Percentiles rank a stretch among this genome's conserved stretches.
Evolutionary conservation across 768 basidiomycete genomes (phyloP).

Genomic region (Clitopilus passeckerianus): DNA sequence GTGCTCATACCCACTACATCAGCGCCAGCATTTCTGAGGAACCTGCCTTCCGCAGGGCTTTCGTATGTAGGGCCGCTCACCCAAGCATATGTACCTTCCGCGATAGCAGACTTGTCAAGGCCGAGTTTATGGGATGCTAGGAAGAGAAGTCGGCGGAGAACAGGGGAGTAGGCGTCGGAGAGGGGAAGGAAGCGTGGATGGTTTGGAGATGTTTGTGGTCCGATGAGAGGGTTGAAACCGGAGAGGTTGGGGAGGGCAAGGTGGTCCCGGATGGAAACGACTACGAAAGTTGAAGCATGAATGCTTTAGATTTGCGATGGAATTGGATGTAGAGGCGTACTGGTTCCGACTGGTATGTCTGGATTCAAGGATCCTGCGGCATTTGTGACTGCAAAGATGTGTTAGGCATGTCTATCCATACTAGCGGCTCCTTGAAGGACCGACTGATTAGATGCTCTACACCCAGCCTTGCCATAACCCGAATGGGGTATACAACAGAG

Average conservation of each 20-base stretch:
- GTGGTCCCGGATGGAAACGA: conserved; percentile 84
- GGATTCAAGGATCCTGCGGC: conserved; percentile 82
- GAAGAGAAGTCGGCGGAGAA: conserved; percentile 69
- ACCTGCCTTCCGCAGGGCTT: conserved; percentile 80
- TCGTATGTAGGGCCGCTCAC: conserved; percentile 90
- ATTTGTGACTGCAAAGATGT: conserved; percentile 63
- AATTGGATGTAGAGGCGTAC: conserved; percentile 33
- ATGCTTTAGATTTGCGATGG: not conserved
- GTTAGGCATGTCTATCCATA: not conserved
- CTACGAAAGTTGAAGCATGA: conserved; percentile 31
- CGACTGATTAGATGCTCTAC: conserved; percentile 71
- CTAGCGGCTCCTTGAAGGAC: conserved; percentile 16
- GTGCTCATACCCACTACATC: conserved; percentile 97
- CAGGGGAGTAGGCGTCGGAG: conserved; percentile 75
- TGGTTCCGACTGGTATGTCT: conserved; percentile 71
- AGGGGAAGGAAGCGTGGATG: conserved; percentile 79
- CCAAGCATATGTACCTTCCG: conserved; percentile 87
- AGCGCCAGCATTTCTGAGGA: conserved; percentile 69
- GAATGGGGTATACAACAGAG: conserved; percentile 73
- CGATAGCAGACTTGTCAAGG: conserved; percentile 49
- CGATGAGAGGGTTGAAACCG: conserved; percentile 76
- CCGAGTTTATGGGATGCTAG: conserved; percentile 61
- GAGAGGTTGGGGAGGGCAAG: conserved; percentile 74
- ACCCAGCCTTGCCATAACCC: conserved; percentile 75
- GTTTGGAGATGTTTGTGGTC: conserved; percentile 53